A percentile compares a stretch with the other conserved stretches of the same genome.
Evolutionary conservation across 2,329 filamentous ascomycete species (phyloP).

Genomic region (Hypoxylon sp.): DNA sequence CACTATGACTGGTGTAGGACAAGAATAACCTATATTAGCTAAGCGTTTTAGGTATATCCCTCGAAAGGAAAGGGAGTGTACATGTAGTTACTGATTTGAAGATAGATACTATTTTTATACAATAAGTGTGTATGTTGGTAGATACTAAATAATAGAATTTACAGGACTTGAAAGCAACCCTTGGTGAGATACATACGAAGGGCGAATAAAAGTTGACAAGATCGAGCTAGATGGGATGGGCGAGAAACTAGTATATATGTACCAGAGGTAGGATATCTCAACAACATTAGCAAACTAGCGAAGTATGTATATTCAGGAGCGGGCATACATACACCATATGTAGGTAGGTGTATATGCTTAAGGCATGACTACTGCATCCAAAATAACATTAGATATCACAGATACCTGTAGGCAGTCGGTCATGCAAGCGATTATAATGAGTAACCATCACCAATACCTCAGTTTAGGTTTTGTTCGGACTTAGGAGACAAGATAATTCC

Average conservation of each 20-base stretch:
- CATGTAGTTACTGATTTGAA: neutral
- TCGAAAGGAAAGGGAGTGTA: neutral
- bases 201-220: neutral
- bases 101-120: too few relatives aligned
- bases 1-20: neutral
- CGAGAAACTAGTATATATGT: neutral
- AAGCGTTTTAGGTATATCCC: neutral
- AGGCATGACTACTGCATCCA: neutral
- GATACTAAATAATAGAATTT: neutral
- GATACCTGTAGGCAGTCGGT: conserved; percentile 5
- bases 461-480: conserved; percentile 24
- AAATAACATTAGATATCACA: too few relatives aligned
- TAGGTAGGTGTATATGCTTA: neutral
- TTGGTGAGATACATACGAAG: neutral
- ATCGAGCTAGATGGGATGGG: neutral
- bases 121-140: too few relatives aligned
- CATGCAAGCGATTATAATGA: conserved; percentile 21
- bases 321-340: too few relatives aligned
- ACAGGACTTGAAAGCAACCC: neutral
- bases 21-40: neutral
- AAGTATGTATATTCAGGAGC: neutral
- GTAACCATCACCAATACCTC: neutral
- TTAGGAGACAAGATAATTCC: conserved; percentile 42
- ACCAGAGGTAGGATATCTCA: neutral
- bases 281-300: neutral